Percentiles rank a stretch among this genome's conserved stretches.
phyloP scores from a whole-genome alignment of 1,139 yeast genomes.

The Komagataea norvegica region DNA sequence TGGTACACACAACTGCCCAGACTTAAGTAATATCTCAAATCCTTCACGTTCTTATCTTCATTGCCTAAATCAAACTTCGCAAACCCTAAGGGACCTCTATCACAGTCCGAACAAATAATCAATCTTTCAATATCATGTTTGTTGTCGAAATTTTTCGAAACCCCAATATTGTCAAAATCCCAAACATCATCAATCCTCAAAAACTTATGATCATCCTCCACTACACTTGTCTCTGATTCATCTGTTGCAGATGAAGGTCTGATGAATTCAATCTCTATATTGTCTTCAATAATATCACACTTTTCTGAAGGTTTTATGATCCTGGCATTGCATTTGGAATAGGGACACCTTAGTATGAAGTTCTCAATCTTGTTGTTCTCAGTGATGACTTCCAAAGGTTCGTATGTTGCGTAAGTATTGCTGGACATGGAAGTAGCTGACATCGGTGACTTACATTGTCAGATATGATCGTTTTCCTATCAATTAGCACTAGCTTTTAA shows the following conservation, averaged over 20 bases:
- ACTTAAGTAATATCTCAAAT: slow-evolving; percentile 41
- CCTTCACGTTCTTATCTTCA: slow-evolving; percentile 32
- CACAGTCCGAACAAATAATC: slow-evolving; percentile 69
- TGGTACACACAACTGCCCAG: slow-evolving; percentile 40
- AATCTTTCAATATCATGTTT: slow-evolving; percentile 20
- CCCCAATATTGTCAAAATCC: slow-evolving; percentile 77
- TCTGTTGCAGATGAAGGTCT: slow-evolving; percentile 1
- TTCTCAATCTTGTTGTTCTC: slow-evolving; percentile 1
- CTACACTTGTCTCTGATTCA: not conserved
- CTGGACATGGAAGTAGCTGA: slow-evolving; percentile 1
- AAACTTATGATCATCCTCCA: slow-evolving; percentile 27
- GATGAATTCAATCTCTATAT: slow-evolving; percentile 13
- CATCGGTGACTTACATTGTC: too few relatives aligned
- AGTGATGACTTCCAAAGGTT: slow-evolving; percentile 4
- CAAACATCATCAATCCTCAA: slow-evolving; percentile 52
- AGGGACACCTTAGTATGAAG: slow-evolving; percentile 22
- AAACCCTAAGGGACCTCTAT: slow-evolving; percentile 68
- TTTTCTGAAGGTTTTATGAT: slow-evolving; percentile 16
- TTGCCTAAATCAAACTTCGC: slow-evolving; percentile 41
- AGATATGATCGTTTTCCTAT: too few relatives aligned
- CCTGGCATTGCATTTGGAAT: slow-evolving; percentile 24
- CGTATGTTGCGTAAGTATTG: slow-evolving; percentile 1
- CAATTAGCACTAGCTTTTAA: too few relatives aligned
- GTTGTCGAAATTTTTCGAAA: slow-evolving; percentile 39
- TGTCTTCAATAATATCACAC: not conserved